These are phyloP conservation scores for Selaginella moellendorffii DNA, from an alignment of 75 land plant genomes.

Conservation along the genomic window DNA sequence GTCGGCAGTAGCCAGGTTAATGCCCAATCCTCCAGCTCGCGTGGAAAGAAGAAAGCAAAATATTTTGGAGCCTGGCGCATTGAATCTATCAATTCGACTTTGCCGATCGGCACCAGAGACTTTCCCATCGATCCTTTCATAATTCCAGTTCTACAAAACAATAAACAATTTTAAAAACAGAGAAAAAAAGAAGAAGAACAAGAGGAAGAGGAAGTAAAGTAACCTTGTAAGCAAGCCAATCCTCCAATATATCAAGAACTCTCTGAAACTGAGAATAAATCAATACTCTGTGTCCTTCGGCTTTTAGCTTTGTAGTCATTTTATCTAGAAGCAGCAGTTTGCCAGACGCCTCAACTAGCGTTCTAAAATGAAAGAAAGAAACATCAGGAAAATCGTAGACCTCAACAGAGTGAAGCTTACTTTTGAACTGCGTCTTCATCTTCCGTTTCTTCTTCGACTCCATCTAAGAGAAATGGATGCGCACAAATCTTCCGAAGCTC, in stretches of 20 bases:
- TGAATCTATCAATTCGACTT: slow-evolving; percentile 87
- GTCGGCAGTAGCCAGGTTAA: slow-evolving; percentile 94
- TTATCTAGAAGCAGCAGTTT: slow-evolving; percentile 81
- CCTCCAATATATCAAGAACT: slow-evolving; percentile 89
- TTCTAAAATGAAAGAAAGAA: too few species aligned
- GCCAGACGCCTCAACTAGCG: slow-evolving; percentile 70
- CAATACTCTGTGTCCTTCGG: slow-evolving; percentile 89
- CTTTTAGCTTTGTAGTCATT: slow-evolving; percentile 86
- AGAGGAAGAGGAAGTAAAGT: too few species aligned
- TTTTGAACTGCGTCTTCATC: slow-evolving; percentile 47
- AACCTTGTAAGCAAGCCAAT: slow-evolving; percentile 75
- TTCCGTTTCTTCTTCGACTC: slow-evolving; percentile 56
- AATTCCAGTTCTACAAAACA: slow-evolving; percentile 65
- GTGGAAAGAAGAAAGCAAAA: slow-evolving; percentile 96
- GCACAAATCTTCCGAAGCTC: slow-evolving; percentile 96
- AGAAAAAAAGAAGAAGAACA: too few species aligned
- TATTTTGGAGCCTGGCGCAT: slow-evolving; percentile 86
- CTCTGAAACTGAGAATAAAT: slow-evolving; percentile 91
- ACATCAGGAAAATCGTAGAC: too few species aligned
- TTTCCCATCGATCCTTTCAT: slow-evolving; percentile 92
- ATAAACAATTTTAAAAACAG: not conserved
- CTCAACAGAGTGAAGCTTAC: slow-evolving; percentile 20
- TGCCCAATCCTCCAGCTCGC: slow-evolving; percentile 95
- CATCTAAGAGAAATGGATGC: slow-evolving; percentile 72
- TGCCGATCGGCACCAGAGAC: slow-evolving; percentile 89